A percentile compares a stretch with the other conserved stretches of the same genome.
Conservation (phyloP, 257 asterid genomes). For the Nemophila menziesii region DNA sequence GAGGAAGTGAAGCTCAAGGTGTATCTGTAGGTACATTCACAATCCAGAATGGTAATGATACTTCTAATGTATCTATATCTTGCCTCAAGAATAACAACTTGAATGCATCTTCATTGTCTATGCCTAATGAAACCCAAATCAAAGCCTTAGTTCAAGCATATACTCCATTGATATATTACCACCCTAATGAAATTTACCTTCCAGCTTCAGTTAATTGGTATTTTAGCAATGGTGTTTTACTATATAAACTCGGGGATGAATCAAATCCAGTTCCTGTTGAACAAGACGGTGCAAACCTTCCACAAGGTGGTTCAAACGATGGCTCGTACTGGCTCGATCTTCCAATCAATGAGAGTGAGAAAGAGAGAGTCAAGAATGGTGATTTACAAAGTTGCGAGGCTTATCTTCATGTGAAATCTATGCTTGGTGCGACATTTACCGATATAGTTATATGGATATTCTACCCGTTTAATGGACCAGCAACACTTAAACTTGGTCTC, state of each 20-base stretch:
- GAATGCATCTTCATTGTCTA: conserved; percentile 1
- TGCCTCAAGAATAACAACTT: conserved; percentile 20
- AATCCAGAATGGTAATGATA: conserved; percentile 1
- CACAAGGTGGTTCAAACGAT: conserved; percentile 22
- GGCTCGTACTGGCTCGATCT: conserved; percentile 25
- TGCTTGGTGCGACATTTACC: conserved; percentile 21
- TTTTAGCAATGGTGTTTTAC: conserved; percentile 19
- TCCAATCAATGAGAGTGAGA: conserved; percentile 9
- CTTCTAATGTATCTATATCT: neutral
- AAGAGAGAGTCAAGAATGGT: conserved; percentile 23
- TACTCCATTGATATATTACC: conserved; percentile 22
- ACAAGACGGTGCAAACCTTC: conserved; percentile 22
- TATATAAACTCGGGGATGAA: conserved; percentile 16
- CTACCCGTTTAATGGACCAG: conserved; percentile 31
- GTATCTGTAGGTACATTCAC: conserved; percentile 10
- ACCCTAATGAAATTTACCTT: conserved; percentile 18
- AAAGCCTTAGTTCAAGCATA: conserved; percentile 18
- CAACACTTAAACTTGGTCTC: conserved; percentile 18
- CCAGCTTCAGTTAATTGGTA: conserved; percentile 31
- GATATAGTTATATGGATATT: conserved; percentile 26
- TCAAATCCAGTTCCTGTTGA: conserved; percentile 9
- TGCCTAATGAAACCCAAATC: conserved; percentile 25
- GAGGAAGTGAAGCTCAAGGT: conserved; percentile 18
- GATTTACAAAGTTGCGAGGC: conserved; percentile 13
- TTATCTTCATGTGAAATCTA: conserved; percentile 25